phyloP scores from a whole-genome alignment of 169 alveolate species.

The Plasmodium coatneyi region DNA sequence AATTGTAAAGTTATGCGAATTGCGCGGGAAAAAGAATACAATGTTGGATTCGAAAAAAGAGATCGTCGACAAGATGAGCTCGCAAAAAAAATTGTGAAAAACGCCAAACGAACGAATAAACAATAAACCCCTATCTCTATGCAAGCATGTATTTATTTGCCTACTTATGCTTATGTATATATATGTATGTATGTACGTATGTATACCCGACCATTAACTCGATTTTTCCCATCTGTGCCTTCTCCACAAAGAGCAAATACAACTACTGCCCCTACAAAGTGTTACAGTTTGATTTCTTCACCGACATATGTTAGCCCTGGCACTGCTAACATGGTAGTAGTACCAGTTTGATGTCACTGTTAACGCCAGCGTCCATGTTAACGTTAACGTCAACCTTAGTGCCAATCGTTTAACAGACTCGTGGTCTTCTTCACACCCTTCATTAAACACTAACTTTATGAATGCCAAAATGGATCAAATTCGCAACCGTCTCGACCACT shows the following conservation, averaged over 20 bases:
- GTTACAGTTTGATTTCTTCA: neutral
- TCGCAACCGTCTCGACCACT: constrained; percentile 49
- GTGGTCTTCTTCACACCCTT: neutral
- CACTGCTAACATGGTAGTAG: neutral
- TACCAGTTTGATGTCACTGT: neutral
- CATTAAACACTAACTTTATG: neutral
- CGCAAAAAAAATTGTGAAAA: neutral
- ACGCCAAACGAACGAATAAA: neutral
- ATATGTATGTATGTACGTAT: neutral
- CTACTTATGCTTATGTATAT: neutral
- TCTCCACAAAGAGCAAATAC: neutral
- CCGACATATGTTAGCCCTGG: neutral
- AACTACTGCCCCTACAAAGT: neutral
- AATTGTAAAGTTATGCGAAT: neutral
- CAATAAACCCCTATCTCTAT: neutral
- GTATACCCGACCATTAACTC: neutral
- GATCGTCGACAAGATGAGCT: neutral
- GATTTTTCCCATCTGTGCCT: neutral
- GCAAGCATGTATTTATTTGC: neutral
- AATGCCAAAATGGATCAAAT: constrained; percentile 34
- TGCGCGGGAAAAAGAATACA: neutral
- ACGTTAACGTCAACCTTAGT: neutral
- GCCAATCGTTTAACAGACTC: neutral
- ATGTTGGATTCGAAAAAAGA: neutral
- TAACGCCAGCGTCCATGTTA: too few relatives aligned